phyloP scores from a whole-genome alignment of 371 early-diverging fungal species.

The Mortierella sp. region DNA sequence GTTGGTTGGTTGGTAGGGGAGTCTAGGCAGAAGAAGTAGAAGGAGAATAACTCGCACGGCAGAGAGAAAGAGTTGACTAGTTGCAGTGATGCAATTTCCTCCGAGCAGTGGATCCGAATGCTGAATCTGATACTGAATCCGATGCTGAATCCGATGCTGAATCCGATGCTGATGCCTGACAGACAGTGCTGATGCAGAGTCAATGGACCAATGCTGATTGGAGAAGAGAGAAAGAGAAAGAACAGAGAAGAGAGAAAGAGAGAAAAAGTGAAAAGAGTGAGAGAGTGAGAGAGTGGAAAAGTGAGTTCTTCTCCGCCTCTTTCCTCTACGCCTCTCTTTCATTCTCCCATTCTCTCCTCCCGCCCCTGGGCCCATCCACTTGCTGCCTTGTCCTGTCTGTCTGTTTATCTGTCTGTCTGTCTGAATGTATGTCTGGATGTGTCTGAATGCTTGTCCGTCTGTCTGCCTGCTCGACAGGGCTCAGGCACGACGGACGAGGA shows the following conservation, averaged over 20 bases:
- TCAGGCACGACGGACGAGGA: too few species aligned
- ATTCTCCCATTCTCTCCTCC: background rate
- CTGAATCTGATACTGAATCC: too few species aligned
- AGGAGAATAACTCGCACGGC: background rate
- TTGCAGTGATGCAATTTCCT: too few species aligned
- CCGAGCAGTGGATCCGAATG: background rate
- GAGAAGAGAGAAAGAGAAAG: background rate
- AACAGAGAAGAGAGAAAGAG: background rate
- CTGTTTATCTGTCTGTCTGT: too few species aligned
- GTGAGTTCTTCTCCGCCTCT: background rate
- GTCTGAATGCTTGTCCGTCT: too few species aligned
- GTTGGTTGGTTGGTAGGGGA: background rate
- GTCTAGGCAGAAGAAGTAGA: background rate
- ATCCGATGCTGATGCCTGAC: too few species aligned
- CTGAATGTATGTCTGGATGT: too few species aligned
- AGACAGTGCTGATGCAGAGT: too few species aligned
- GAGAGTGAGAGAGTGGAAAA: background rate
- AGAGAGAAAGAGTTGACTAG: background rate
- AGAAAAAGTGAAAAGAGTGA: background rate
- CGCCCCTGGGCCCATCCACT: too few species aligned
- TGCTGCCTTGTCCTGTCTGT: background rate
- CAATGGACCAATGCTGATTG: too few species aligned
- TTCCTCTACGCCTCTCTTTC: background rate
- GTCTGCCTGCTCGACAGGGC: too few species aligned
- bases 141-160: too few species aligned